Base-by-base conservation (phyloP, 768 basidiomycete species). In the Phanerochaete carnosa region DNA sequence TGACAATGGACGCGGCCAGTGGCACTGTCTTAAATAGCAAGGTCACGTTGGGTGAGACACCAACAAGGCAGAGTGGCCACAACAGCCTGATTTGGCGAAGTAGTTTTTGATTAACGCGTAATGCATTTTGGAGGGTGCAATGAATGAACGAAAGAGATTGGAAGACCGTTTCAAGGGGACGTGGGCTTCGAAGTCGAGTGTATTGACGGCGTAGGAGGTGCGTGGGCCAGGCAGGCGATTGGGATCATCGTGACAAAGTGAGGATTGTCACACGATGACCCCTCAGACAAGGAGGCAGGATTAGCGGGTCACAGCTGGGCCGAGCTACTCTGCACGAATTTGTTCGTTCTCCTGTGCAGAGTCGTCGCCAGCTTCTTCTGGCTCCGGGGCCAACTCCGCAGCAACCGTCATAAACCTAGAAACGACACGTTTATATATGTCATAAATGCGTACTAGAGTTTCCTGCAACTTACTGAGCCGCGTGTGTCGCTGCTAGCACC, bases 401-500 rank as follows among this genome's bases (percentile, higher is more conserved):
- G 80, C 79, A 1, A 77, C 75, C 0, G 83, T 80, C 80, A 83
- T 82, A 65, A 83, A 80, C 66, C 82, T 83, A 61, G 22, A 58
- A 28, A 45, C 33, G 50, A 29, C 32, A 19, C 37, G 46, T 12
- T 45, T 55, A 15, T 3, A 30, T 50, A 11, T 19, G 33, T 19
- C 9, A 4, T 28, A 22, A 11, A 32, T 11, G 35, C 25, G 25
- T n/a, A 19, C 6, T 22, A 15, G 7, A 35, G 6, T 13, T 35
- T 35, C 13, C 39, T 19, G 19, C 16, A 16, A 76, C 87, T 68
- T 71, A 92, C 92, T 92, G 93, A 57, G 92, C 88, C 22, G 88
- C 90, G 71, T 92, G 89, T 52, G 87, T 78, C 0, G 88, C 89
- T 15, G 91, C 88, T 63, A 95, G 85, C 30, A 83, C 84, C 57